These are phyloP conservation scores for Gossypium turneri DNA, from an alignment of 345 rosid genomes.

Conservation along the genomic window DNA sequence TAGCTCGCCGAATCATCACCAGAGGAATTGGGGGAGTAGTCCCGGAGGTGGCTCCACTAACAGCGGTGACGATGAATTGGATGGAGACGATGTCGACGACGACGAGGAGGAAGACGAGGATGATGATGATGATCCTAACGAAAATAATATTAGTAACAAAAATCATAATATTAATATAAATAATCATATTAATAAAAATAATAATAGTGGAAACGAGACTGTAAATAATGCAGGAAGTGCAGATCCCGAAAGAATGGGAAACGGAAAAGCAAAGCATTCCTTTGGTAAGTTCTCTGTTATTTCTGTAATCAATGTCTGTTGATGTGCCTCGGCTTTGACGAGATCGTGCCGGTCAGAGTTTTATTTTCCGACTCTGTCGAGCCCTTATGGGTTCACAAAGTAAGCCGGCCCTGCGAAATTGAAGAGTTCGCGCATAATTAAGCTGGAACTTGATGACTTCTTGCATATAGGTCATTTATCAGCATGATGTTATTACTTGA, in stretches of 20 bases:
- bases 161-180: constrained; percentile 17
- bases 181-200: constrained; percentile 15
- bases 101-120: constrained; percentile 34
- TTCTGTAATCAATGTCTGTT: not conserved
- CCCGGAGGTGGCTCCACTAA: constrained; percentile 23
- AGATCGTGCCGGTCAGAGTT: too few relatives aligned
- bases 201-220: constrained; percentile 16
- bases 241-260: constrained; percentile 28
- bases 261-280: constrained; percentile 38
- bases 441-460: too few relatives aligned
- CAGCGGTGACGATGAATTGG: constrained; percentile 37
- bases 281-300: constrained; percentile 25
- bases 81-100: constrained; percentile 47
- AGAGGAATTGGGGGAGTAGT: constrained; percentile 31
- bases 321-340: too few relatives aligned
- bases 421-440: too few relatives aligned
- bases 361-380: too few relatives aligned
- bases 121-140: constrained; percentile 16
- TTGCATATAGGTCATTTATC: not conserved
- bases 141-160: not conserved
- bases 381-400: too few relatives aligned
- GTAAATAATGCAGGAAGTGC: constrained; percentile 20
- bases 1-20: constrained; percentile 12
- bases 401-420: too few relatives aligned
- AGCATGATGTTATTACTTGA: too few relatives aligned